A percentile compares a stretch with the other conserved stretches of the same genome.
Conservation (phyloP, 2,329 filamentous ascomycete species). For the Passalora sequoiae region DNA sequence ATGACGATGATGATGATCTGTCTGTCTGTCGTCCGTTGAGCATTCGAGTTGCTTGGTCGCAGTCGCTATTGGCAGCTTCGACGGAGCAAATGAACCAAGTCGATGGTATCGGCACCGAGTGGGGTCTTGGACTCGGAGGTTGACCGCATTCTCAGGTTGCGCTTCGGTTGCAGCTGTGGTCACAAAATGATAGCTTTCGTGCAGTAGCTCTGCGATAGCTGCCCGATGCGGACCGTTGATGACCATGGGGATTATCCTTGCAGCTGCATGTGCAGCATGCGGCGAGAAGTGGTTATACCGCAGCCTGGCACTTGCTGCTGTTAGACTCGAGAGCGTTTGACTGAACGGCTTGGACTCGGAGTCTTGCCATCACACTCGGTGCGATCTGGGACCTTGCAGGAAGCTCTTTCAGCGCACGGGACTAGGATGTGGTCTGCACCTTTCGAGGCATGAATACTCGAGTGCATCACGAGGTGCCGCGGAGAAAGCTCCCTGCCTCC, state of each 20-base stretch:
- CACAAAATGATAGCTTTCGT: constrained; percentile 22
- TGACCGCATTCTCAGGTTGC: constrained; percentile 21
- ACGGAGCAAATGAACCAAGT: not conserved
- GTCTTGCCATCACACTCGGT: too few species aligned
- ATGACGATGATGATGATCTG: too few species aligned
- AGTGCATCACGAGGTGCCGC: too few species aligned
- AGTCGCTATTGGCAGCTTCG: constrained; percentile 10
- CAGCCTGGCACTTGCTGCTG: constrained; percentile 1
- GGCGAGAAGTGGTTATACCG: constrained; percentile 7
- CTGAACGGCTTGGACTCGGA: too few species aligned
- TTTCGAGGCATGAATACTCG: not conserved
- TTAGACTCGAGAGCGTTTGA: too few species aligned
- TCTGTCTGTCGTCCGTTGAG: constrained; percentile 12
- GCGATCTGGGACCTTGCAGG: too few species aligned
- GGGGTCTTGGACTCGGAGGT: constrained; percentile 11
- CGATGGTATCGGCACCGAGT: too few species aligned
- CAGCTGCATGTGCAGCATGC: constrained; percentile 16
- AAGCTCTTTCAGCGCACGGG: too few species aligned
- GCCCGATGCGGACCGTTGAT: constrained; percentile 22
- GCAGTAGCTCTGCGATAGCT: constrained; percentile 23
- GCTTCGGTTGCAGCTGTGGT: constrained; percentile 18
- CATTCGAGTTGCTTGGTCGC: constrained; percentile 5
- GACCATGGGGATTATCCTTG: constrained; percentile 20
- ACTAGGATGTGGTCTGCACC: not conserved
- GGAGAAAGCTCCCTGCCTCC: not conserved